Base-by-base conservation (phyloP, 1,284 basidiomycete genomes). In the Bjerkandera adusta region DNA sequence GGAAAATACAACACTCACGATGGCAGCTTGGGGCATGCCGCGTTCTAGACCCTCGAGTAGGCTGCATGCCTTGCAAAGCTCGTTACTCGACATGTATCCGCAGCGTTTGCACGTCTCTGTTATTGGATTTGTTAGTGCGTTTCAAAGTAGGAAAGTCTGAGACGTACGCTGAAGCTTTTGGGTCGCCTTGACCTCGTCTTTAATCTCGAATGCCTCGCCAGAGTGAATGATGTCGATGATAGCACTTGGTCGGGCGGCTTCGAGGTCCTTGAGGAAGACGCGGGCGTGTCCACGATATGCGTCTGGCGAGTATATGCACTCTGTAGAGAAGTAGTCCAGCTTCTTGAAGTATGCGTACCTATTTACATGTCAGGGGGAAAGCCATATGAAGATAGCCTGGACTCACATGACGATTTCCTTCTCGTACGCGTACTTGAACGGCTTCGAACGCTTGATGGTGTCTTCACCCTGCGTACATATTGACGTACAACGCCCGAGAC, bases 341-440 rank as follows among this genome's bases (percentile, higher is more conserved):
- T 92, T 93, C 69, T 97, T 97, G 73, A 97, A 97, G 70, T 97
- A 97, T 8, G 95, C 95, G 64, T 97, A 97, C 89, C 91, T 94
- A 52, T 12, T 36, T 36, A 8, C 12, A 36, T 36, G 35, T 4
- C 12, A 4, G 15, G 5, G 6, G 7, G 36, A 38, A n/a, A n/a
- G 36, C n/a, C 10, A 24, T 3, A 21, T n/a, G 4, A n/a, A 15
- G 5, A 3, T 1, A 12, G 12, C 7, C 21, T 24, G 41, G 6
- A 68, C 81, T 54, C 55, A 92, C 95, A 99, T 97, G 54, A 99
- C 96, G 36, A 99, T 99, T 69, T 99, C 96, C 71, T 99, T 99
- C 70, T 99, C 97, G 63, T 99, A 99, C 0, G 94, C 89, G 61
- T 98, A 95, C 68, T 98, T 99, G 79, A 99, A 99, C 3, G 96